Conservation (phyloP, 2,329 filamentous ascomycete species). For the Cyphellophora attinorum region DNA sequence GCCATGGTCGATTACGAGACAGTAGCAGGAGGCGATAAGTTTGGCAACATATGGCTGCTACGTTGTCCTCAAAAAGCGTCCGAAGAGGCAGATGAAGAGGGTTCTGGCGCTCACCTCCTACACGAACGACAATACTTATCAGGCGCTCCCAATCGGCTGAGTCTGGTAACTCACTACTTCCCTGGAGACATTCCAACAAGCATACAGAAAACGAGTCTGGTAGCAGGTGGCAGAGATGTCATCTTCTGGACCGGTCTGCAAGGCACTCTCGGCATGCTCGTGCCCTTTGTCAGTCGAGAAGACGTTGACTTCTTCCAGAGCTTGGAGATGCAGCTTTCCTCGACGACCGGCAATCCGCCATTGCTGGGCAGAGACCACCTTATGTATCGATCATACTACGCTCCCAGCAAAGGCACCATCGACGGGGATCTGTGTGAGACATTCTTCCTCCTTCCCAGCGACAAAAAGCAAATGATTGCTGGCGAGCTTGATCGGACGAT, state of each 20-base stretch:
- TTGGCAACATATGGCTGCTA: constrained; percentile 90
- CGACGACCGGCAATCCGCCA: constrained; percentile 62
- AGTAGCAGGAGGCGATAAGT: constrained; percentile 89
- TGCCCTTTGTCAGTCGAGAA: constrained; percentile 84
- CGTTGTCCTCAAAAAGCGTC: constrained; percentile 79
- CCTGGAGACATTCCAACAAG: constrained; percentile 86
- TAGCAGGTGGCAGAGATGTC: constrained; percentile 84
- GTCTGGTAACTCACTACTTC: constrained; percentile 80
- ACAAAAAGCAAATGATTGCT: constrained; percentile 92
- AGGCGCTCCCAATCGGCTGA: constrained; percentile 74
- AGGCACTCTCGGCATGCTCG: constrained; percentile 84
- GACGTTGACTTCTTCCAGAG: constrained; percentile 97
- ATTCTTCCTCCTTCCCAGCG: constrained; percentile 70
- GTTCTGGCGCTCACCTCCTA: constrained; percentile 78
- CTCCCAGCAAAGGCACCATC: constrained; percentile 90
- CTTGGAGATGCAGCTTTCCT: constrained; percentile 77
- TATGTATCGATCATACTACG: constrained; percentile 92
- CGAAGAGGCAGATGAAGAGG: constrained; percentile 84
- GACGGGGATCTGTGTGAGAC: constrained; percentile 95
- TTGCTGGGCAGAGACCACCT: constrained; percentile 88
- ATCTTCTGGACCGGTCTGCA: constrained; percentile 90
- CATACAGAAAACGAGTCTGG: constrained; percentile 78
- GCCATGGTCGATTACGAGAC: constrained; percentile 98
- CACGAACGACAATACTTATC: constrained; percentile 86
- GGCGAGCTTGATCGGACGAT: constrained; percentile 85